phyloP scores from a whole-genome alignment of 371 early-diverging fungal genomes.

The Mortierella sp. region DNA sequence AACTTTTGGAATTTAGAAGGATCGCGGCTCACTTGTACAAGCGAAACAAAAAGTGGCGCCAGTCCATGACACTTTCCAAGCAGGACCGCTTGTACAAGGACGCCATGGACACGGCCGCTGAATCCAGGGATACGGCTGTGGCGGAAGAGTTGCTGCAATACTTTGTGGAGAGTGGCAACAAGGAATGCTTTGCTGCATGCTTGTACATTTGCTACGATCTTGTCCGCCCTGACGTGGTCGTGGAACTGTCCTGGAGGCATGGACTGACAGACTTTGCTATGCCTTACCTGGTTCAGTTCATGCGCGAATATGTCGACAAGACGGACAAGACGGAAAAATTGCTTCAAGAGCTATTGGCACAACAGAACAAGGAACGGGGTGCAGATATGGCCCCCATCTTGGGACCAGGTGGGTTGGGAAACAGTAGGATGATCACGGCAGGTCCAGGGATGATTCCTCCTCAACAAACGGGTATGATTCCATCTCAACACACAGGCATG shows the following conservation, averaged over 20 bases:
- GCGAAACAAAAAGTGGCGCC: conserved; percentile 94
- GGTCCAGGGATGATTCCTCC: conserved; percentile 47
- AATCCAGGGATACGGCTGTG: conserved; percentile 83
- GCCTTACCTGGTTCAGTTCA: conserved; percentile 94
- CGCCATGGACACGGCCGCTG: conserved; percentile 96
- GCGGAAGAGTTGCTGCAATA: conserved; percentile 93
- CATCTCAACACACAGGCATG: conserved; percentile 38
- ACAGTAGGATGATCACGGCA: conserved; percentile 54
- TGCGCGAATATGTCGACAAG: conserved; percentile 84
- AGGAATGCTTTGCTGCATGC: conserved; percentile 94
- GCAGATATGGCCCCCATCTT: conserved; percentile 35
- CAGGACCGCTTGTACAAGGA: conserved; percentile 96
- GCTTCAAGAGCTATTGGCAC: conserved; percentile 35
- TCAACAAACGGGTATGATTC: conserved; percentile 37
- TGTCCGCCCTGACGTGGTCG: conserved; percentile 90
- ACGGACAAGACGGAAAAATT: conserved; percentile 57
- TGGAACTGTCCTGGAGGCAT: conserved; percentile 95
- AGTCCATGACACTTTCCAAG: conserved; percentile 94
- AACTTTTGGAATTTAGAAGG: conserved; percentile 95
- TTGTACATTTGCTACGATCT: conserved; percentile 94
- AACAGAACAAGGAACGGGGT: conserved; percentile 41
- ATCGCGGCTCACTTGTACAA: conserved; percentile 95
- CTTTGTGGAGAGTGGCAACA: conserved; percentile 90
- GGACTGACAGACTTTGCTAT: conserved; percentile 90
- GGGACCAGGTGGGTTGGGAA: conserved; percentile 53